Conservation (phyloP, 1,284 basidiomycete genomes). For the Gymnopus androsaceus region DNA sequence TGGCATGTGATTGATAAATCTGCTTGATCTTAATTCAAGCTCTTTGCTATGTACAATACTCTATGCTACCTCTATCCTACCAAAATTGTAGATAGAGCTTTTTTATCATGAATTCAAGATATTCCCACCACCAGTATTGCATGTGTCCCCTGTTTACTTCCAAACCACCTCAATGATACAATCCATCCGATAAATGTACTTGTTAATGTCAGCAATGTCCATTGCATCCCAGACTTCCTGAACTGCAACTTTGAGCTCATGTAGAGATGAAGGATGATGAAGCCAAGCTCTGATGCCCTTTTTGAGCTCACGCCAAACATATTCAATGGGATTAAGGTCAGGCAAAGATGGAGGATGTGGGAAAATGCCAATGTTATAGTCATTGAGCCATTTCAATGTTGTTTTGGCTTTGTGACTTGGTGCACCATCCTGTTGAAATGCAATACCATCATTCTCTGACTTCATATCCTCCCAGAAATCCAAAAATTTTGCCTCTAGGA, state of each 20-base stretch:
- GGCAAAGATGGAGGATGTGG: neutral
- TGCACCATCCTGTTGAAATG: neutral
- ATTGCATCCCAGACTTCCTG: conserved; percentile 24
- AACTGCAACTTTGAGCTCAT: conserved; percentile 22
- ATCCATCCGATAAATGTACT: conserved; percentile 24
- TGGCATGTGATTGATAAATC: neutral
- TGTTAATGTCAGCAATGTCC: conserved; percentile 22
- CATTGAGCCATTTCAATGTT: neutral
- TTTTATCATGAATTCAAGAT: neutral
- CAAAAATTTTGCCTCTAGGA: conserved; percentile 10
- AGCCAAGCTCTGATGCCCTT: neutral
- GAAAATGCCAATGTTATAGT: neutral
- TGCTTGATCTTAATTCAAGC: neutral
- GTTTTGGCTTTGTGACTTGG: neutral
- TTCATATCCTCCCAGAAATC: neutral
- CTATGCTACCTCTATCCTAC: neutral
- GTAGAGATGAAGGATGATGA: conserved; percentile 18
- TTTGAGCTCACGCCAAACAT: conserved; percentile 3
- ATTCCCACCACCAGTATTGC: neutral
- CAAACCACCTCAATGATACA: conserved; percentile 23
- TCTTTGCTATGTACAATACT: neutral
- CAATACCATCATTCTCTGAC: neutral
- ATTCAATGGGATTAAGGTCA: neutral
- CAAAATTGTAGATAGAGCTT: neutral
- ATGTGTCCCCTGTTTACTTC: conserved; percentile 21